Conservation (phyloP, 163 green algal genomes). For the Scenedesmus sp. region DNA sequence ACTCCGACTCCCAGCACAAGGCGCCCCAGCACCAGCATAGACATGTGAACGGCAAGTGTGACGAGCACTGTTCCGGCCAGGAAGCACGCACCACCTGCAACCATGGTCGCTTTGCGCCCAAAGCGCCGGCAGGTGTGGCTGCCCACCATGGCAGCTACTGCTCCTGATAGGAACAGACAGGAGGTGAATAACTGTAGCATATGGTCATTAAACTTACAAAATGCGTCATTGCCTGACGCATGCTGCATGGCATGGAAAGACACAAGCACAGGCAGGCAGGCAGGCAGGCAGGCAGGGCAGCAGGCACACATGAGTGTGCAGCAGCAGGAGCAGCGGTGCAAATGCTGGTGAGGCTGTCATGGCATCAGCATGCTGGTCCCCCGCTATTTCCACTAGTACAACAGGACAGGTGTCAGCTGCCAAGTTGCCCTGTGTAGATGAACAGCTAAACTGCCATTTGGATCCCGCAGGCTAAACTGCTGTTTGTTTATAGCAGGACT, state of each 20-base stretch:
- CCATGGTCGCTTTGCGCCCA: constrained; percentile 58
- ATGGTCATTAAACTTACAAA: constrained; percentile 54
- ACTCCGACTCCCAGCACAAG: constrained; percentile 80
- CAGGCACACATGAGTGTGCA: no score
- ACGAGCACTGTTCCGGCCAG: constrained; percentile 70
- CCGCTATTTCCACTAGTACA: not conserved
- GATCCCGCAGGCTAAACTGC: no score
- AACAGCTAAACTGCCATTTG: not conserved
- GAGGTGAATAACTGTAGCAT: constrained; percentile 57
- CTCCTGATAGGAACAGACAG: constrained; percentile 60
- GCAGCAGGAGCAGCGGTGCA: not conserved
- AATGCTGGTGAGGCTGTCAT: not conserved
- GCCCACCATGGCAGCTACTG: constrained; percentile 53
- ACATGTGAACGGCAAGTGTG: constrained; percentile 64
- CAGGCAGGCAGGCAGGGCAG: not conserved
- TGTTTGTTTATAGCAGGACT: not conserved
- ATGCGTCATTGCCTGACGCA: constrained; percentile 12
- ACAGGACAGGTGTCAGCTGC: no score
- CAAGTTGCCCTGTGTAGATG: no score
- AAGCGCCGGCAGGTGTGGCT: constrained; percentile 50
- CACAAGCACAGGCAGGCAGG: not conserved
- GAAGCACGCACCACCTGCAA: no score
- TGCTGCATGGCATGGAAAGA: not conserved
- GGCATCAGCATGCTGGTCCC: not conserved
- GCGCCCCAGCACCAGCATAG: constrained; percentile 79